A percentile compares a stretch with the other conserved stretches of the same genome.
Conservation (phyloP, 805 yeast species). For the Blastobotrys peoriensis region DNA sequence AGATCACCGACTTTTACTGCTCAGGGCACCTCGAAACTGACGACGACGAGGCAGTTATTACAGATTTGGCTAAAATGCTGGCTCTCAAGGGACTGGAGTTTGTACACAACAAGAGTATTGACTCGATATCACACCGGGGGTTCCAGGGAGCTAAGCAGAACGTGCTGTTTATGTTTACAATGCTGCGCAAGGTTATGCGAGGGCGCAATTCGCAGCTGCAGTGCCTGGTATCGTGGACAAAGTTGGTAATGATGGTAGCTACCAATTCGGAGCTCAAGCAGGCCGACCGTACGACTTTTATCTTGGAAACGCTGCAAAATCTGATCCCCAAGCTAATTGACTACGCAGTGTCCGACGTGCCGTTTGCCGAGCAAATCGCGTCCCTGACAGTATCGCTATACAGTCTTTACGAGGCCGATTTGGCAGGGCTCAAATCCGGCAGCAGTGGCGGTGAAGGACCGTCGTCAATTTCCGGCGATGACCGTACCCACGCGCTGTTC, state of each 20-base stretch:
- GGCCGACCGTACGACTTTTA: conserved; percentile 50
- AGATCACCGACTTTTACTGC: conserved; percentile 19
- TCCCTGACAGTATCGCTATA: conserved; percentile 68
- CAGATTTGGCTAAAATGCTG: conserved; percentile 15
- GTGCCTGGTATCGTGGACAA: conserved; percentile 78
- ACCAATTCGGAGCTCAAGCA: conserved; percentile 50
- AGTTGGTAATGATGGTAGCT: conserved; percentile 66
- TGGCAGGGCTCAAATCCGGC: conserved; percentile 8
- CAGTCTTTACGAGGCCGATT: conserved; percentile 50
- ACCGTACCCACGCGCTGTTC: conserved; percentile 62
- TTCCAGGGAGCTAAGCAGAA: conserved; percentile 21
- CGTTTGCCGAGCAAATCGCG: conserved; percentile 69
- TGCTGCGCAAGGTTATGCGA: conserved; percentile 31
- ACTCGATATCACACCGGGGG: conserved; percentile 8
- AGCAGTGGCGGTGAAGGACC: neutral
- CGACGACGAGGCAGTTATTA: conserved; percentile 11
- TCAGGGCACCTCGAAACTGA: conserved; percentile 1
- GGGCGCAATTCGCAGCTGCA: conserved; percentile 44
- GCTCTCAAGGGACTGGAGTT: conserved; percentile 23
- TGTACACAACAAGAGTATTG: conserved; percentile 9
- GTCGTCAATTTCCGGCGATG: conserved; percentile 21
- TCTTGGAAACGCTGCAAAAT: conserved; percentile 69
- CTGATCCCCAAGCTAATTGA: conserved; percentile 72
- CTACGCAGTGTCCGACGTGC: conserved; percentile 59
- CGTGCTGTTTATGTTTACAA: conserved; percentile 39